These are phyloP conservation scores for Penicillium digitatum DNA, from an alignment of 2,329 filamentous ascomycete species.

Conservation along the genomic window DNA sequence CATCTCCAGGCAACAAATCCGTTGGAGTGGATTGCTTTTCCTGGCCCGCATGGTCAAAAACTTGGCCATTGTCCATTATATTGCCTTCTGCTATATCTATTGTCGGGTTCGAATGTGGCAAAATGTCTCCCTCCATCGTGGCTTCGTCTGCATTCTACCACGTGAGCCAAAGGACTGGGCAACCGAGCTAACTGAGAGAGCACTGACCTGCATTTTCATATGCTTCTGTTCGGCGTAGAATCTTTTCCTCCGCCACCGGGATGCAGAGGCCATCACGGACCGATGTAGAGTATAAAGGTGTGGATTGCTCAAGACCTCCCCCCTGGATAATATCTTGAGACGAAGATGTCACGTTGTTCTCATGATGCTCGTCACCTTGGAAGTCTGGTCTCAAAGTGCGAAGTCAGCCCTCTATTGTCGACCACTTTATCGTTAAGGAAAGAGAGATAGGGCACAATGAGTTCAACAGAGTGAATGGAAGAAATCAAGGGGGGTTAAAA, in stretches of 20 bases:
- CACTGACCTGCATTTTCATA: neutral
- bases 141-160: neutral
- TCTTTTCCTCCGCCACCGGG: neutral
- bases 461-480: neutral
- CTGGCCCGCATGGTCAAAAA: neutral
- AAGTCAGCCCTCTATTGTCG: neutral
- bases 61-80: neutral
- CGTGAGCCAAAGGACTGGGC: neutral
- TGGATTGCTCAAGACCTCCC: neutral
- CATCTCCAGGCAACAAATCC: neutral
- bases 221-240: neutral
- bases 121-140: neutral
- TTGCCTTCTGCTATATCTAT: neutral
- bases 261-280: neutral
- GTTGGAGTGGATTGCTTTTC: neutral
- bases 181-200: neutral
- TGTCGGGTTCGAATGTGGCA: neutral
- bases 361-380: neutral
- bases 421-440: neutral
- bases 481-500: conserved; percentile 2
- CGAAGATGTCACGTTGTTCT: neutral
- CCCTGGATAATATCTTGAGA: conserved; percentile 1
- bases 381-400: neutral
- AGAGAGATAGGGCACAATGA: neutral
- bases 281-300: neutral